These are phyloP conservation scores for Bipolaris sorokiniana DNA, from an alignment of 2,329 filamentous ascomycete genomes.

Conservation along the genomic window DNA sequence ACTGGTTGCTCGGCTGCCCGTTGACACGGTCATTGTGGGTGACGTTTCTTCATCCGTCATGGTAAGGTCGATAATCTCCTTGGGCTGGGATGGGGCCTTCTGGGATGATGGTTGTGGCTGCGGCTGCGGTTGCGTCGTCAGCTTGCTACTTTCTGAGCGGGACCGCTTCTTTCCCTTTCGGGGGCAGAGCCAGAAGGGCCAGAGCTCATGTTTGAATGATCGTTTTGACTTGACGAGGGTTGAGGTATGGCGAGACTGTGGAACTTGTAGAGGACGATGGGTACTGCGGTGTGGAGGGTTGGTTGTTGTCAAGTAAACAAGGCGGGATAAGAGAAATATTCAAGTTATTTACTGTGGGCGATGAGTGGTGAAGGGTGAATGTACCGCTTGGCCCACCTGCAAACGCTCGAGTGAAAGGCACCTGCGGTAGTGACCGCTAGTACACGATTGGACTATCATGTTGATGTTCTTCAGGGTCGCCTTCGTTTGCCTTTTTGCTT, in stretches of 20 bases:
- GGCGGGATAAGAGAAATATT: neutral
- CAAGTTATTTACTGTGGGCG: neutral
- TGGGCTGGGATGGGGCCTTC: neutral
- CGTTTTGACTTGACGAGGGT: no score
- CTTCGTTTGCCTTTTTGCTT: constrained; percentile 19
- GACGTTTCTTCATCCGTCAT: neutral
- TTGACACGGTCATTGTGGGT: neutral
- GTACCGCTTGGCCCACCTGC: constrained; percentile 2
- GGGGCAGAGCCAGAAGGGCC: no score
- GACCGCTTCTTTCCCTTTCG: no score
- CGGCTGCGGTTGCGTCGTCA: no score
- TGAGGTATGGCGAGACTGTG: no score
- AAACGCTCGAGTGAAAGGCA: constrained; percentile 1
- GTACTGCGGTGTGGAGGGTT: no score
- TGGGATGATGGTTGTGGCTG: neutral
- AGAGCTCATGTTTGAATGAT: no score
- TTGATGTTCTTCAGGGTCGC: constrained; percentile 29
- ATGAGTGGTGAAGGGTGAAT: neutral
- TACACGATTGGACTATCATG: constrained; percentile 9
- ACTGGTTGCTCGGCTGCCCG: neutral
- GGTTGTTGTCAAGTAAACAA: neutral
- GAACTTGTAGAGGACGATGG: no score
- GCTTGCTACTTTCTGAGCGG: no score
- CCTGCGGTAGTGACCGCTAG: neutral
- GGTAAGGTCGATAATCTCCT: neutral